Base-by-base conservation (phyloP, 2,329 filamentous ascomycete species). In the Apiospora kogelbergensis region DNA sequence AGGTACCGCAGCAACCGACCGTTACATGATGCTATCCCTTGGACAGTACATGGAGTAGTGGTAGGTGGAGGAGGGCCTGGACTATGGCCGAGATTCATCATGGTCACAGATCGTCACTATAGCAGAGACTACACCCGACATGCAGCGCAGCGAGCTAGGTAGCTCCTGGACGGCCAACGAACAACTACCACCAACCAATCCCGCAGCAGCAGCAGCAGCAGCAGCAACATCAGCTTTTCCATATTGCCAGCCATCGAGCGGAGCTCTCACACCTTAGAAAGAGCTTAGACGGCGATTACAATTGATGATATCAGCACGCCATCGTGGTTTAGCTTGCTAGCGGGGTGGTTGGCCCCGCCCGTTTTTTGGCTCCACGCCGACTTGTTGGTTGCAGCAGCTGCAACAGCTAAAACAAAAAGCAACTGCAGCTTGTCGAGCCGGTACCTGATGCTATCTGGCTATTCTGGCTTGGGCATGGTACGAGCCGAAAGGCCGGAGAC, bases 251-350 rank as follows among this genome's bases (percentile, higher is more conserved):
- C 40, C 11, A 42, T 42, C 40, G 17, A 60, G 53, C 53, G 53
- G 53, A 60, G 53, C 26, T 22, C 33, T 33, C 48, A n/a, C 15
- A 11, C 53, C 26, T n/a, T 37, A 60, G 53, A 37, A 60, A 60
- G 53, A 37, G 53, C 53, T 60, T 60, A 60, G 30, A 60, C 17
- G 11, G 30, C 53, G 53, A 60, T 60, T 60, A 60, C 53, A 60
- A 60, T 60, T 60, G 53, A 60, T 60, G 53, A 60, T 60, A 60
- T 60, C 53, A 60, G 53, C 53, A 60, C 30, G 30, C 53, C 53
- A 60, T 60, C 30, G 53, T 60, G 53, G 13, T 60, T 60, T 60
- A 60, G 26, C 48, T 57, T 24, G 10, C 26, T 33, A 30, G 48
- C 26, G 48, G 48, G 48, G 48, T 57, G 48, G 48, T 13, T 57